These are phyloP conservation scores for Maudiozyma barnettii DNA, from an alignment of 805 yeast genomes.

Conservation along the genomic window DNA sequence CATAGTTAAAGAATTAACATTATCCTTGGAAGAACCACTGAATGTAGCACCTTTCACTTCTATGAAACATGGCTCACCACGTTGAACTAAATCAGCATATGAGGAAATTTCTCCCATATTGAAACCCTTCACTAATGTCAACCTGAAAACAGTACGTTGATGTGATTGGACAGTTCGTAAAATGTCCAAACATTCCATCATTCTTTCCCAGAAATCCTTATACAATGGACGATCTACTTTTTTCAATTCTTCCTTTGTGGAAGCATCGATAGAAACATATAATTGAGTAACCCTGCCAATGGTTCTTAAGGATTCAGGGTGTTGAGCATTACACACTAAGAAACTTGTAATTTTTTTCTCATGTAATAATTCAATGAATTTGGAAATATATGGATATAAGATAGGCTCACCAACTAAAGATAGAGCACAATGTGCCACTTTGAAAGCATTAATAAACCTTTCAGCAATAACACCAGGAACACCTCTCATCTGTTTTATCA, in stretches of 20 bases:
- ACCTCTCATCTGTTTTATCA: constrained; percentile 90
- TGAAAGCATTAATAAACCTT: constrained; percentile 83
- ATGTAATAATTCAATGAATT: constrained; percentile 73
- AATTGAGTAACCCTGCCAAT: constrained; percentile 77
- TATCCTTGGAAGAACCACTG: constrained; percentile 79
- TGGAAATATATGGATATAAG: constrained; percentile 83
- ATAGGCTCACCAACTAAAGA: constrained; percentile 94
- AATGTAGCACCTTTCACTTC: constrained; percentile 94
- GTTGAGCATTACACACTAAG: constrained; percentile 92
- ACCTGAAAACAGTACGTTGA: constrained; percentile 84
- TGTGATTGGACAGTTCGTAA: constrained; percentile 60
- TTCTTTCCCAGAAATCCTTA: constrained; percentile 88
- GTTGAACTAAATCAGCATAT: constrained; percentile 77
- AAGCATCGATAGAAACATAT: constrained; percentile 89
- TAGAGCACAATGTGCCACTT: constrained; percentile 83
- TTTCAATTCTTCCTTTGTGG: constrained; percentile 71
- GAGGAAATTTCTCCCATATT: constrained; percentile 72
- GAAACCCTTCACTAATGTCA: constrained; percentile 87
- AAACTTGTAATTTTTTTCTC: constrained; percentile 74
- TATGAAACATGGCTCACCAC: constrained; percentile 76
- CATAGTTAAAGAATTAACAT: constrained; percentile 88
- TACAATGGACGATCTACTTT: constrained; percentile 82
- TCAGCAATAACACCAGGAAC: constrained; percentile 90
- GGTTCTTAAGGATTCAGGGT: constrained; percentile 69
- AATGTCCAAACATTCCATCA: constrained; percentile 71